Evolutionary conservation across 73 alveolate genomes (phyloP).

Genomic region (Diophrys appendiculata): DNA sequence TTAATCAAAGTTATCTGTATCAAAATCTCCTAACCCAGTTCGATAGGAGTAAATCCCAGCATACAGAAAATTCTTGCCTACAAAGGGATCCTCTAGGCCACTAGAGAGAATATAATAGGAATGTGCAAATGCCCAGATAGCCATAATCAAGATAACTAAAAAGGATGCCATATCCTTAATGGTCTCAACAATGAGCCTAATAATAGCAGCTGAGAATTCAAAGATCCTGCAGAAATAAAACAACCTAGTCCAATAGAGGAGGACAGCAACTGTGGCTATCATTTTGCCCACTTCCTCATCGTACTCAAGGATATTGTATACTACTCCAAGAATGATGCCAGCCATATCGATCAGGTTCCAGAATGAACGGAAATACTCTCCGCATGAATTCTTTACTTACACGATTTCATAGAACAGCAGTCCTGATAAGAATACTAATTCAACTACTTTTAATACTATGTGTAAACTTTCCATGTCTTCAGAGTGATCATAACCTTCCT

Average conservation of each 20-base stretch:
- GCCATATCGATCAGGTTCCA: conserved; percentile 31
- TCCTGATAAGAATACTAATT: neutral
- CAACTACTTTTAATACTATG: no score
- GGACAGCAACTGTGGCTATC: conserved; percentile 5
- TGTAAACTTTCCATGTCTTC: neutral
- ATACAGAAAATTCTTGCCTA: conserved; percentile 21
- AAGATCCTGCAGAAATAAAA: conserved; percentile 25
- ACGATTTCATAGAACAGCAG: conserved; percentile 10
- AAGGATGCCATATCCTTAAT: conserved; percentile 12
- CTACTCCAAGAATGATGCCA: neutral
- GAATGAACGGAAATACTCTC: conserved; percentile 20
- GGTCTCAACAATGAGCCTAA: conserved; percentile 9
- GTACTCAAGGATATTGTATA: neutral
- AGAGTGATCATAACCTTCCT: no score
- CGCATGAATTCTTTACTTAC: conserved; percentile 1
- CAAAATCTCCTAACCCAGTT: conserved; percentile 23
- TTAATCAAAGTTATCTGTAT: conserved; percentile 10
- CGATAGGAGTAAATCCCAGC: conserved; percentile 24
- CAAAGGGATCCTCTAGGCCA: neutral
- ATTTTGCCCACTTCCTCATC: neutral
- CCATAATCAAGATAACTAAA: conserved; percentile 10
- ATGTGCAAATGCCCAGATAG: conserved; percentile 11
- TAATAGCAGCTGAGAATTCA: conserved; percentile 17
- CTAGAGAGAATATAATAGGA: conserved; percentile 15
- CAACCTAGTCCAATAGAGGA: neutral